Base-by-base conservation (phyloP, 2,329 filamentous ascomycete species). In the Aspergillus oerlinghausenensis region DNA sequence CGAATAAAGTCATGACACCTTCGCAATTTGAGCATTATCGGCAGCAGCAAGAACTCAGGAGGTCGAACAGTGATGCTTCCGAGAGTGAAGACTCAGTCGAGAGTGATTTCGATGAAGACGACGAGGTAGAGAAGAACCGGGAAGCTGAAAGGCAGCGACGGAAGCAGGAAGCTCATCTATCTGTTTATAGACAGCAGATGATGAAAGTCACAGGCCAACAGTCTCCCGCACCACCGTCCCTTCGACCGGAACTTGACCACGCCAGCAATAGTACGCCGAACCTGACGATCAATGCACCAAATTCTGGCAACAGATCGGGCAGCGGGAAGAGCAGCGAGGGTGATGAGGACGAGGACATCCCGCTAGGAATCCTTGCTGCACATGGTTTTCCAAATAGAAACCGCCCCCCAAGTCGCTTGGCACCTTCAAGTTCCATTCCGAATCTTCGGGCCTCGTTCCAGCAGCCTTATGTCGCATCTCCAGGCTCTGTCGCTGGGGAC, bases 181-280 rank as follows among this genome's bases (percentile, higher is more conserved):
- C 90, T 1, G 88, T 96, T 1, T 96, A 96, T 72, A 85, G 92
- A 56, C 92, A 96, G 72, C 89, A 94, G 74, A 96, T 96, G 92
- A 96, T 93, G 89, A 96, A 96, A 75, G 88, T 94, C 29, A 95
- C 91, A 0, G 92, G 92, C 50, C 90, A 93, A 64, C 77, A 85
- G 23, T 72, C 80, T 4, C 73, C 80, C 10, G 75, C 77, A 45
- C 72, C 77, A 45, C 72, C 80, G 14, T 68, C 77, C 10, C 72
- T 80, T 26, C 83, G 85, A n/a, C 80, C 84, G 14, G 76, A 77
- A 51, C 72, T 87, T 59, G 79, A 82, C 19, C 77, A 81, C 35
- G 84, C 84, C 4, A 76, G 73, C 55, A 79, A 81, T 66, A 89
- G 87, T 70, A 83, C 84, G 3, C 85, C 87, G 1, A 86, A 86